These are phyloP conservation scores for Craspedostauros australis DNA, from an alignment of 108 stramenopile species.

Conservation along the genomic window DNA sequence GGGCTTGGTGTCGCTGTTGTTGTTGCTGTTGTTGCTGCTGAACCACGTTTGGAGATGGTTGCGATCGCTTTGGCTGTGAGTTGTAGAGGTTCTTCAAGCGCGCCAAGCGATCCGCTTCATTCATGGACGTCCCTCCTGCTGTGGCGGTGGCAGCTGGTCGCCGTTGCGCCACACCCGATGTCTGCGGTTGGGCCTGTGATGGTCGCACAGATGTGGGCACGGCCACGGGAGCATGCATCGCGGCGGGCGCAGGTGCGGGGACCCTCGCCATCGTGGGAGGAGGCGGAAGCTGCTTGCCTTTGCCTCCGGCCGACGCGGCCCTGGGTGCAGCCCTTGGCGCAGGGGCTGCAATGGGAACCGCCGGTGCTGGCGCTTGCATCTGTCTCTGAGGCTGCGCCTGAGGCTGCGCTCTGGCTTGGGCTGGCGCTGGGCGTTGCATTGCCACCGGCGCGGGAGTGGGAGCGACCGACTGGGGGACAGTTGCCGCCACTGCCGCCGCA, in stretches of 20 bases:
- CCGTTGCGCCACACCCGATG: too few species aligned
- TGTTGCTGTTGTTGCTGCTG: slow-evolving; percentile 10
- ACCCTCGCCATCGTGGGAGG: neutral
- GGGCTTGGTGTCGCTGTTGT: slow-evolving; percentile 18
- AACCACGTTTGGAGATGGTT: neutral
- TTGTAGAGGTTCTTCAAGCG: slow-evolving; percentile 25
- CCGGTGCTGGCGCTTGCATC: too few species aligned
- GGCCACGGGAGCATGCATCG: neutral
- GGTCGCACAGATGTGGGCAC: neutral
- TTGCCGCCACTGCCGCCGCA: slow-evolving; percentile 2
- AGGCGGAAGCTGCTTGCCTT: too few species aligned
- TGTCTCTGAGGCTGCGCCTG: too few species aligned
- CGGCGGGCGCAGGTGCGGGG: neutral
- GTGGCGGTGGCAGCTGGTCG: too few species aligned
- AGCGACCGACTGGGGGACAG: slow-evolving; percentile 6
- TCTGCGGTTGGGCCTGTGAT: too few species aligned
- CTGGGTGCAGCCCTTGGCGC: neutral
- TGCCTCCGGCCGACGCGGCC: too few species aligned
- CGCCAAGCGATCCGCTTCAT: slow-evolving; percentile 7
- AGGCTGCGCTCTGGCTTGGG: too few species aligned
- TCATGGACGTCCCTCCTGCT: too few species aligned
- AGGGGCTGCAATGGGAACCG: neutral
- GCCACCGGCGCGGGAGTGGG: slow-evolving; percentile 10
- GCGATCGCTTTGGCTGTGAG: slow-evolving; percentile 6
- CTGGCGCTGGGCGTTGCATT: slow-evolving; percentile 13